Evolutionary conservation across 2,329 filamentous ascomycete genomes (phyloP), one percentile per base, ranked within the genome.

Genomic region (Furcasterigmium furcatum): DNA sequence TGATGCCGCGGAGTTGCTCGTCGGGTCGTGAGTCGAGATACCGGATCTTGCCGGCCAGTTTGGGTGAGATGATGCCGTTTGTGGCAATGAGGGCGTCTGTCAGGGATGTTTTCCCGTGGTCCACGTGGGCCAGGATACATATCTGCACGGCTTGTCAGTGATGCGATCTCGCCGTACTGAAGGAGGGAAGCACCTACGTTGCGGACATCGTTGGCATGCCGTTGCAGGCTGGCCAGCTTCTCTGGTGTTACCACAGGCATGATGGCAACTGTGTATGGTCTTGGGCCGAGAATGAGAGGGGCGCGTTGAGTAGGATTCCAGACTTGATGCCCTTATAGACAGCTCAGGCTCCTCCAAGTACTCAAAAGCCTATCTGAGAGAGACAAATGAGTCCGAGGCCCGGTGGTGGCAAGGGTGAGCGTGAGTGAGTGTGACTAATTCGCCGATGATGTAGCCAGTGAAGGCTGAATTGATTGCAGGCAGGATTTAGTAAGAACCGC

Each of bases 41-140:
- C 55, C 94, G 87, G 67, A 99, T 95, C 76, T 97, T 97, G 65
- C 94, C 94, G 46, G 94, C 94, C 60, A 97, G 78, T 65, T 97
- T 97, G 46, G 92, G 89, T 24, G 94, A 97, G 61, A 99, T 99
- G 72, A 99, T 97, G 72, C 94, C 94, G 79, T 99, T 99, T 54
- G 94, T 97, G 67, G 94, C 92, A 60, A 99, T 88, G 44, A 99
- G 82, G 50, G 91, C 91, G 67, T 99, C 94, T 47, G 91, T 95
- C 56, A 99, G 82, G 27, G 94, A 97, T 3, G 94, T 99, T 70
- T 99, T 99, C 60, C 94, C 94, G 77, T 99, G 94, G 66, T 99
- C 94, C 59, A 97, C 92, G 64, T 97, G 92, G 39, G 92, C 92
- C 55, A 97, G 72, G 58, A 97, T 96, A 66, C 92, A 96, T 55